These are phyloP conservation scores for Neocallimastix lanati DNA, from an alignment of 192 early-diverging fungal species.

Conservation along the genomic window DNA sequence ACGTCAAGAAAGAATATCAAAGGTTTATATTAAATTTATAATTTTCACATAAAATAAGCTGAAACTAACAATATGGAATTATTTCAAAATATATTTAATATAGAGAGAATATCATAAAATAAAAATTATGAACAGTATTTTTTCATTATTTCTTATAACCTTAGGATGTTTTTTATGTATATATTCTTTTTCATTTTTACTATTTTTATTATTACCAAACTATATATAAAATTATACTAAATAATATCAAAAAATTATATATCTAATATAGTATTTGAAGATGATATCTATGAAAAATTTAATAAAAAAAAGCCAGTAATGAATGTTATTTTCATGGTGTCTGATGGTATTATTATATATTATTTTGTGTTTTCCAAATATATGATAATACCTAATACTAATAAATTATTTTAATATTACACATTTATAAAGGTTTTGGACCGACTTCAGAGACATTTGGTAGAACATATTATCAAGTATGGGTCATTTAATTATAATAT, in stretches of 20 bases:
- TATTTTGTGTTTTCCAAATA: background rate
- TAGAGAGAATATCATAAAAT: background rate
- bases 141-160: background rate
- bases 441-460: slow-evolving; percentile 79
- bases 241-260: background rate
- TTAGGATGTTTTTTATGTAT: background rate
- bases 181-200: too few relatives aligned
- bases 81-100: background rate
- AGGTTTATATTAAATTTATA: too few relatives aligned
- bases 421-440: slow-evolving; percentile 44
- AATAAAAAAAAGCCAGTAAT: background rate
- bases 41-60: too few relatives aligned
- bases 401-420: background rate
- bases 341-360: slow-evolving; percentile 32
- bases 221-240: too few relatives aligned
- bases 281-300: background rate
- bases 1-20: too few relatives aligned
- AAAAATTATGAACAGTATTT: background rate
- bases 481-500: too few relatives aligned
- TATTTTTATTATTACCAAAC: too few relatives aligned
- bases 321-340: slow-evolving; percentile 85
- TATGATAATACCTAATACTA: background rate
- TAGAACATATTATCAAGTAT: slow-evolving; percentile 4
- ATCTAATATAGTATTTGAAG: background rate
- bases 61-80: too few relatives aligned